phyloP scores from a whole-genome alignment of 208 protist species.

The Trypanosoma rangeli region DNA sequence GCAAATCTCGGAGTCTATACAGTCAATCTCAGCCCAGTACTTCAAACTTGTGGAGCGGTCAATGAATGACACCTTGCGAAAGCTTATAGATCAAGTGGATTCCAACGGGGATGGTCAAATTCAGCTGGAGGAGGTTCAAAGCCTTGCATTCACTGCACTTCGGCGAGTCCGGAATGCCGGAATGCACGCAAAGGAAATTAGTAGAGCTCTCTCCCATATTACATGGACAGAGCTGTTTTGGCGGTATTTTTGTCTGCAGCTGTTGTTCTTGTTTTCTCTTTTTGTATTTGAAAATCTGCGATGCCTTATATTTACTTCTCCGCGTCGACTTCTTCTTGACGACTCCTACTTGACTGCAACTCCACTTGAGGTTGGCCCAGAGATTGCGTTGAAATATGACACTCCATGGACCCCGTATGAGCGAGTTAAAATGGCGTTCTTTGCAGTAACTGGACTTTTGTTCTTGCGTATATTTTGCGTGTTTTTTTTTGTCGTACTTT shows the following conservation, averaged over 20 bases:
- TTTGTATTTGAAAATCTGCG: slow-evolving; percentile 48
- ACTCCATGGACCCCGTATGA: slow-evolving; percentile 77
- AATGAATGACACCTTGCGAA: slow-evolving; percentile 16
- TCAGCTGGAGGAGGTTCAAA: slow-evolving; percentile 21
- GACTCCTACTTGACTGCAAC: slow-evolving; percentile 63
- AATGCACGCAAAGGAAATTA: slow-evolving; percentile 8
- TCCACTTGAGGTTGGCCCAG: slow-evolving; percentile 49
- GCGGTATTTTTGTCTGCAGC: slow-evolving; percentile 20
- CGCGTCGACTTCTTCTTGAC: slow-evolving; percentile 48
- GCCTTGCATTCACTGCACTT: background rate
- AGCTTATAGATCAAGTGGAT: slow-evolving; percentile 28
- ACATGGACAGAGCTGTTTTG: slow-evolving; percentile 25
- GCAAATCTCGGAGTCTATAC: slow-evolving; percentile 12
- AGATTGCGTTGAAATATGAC: slow-evolving; percentile 71
- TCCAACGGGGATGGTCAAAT: slow-evolving; percentile 32
- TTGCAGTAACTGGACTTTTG: slow-evolving; percentile 60
- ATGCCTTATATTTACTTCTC: slow-evolving; percentile 32
- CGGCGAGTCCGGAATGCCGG: slow-evolving; percentile 3
- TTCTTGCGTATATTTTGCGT: slow-evolving; percentile 55
- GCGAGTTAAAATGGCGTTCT: slow-evolving; percentile 62
- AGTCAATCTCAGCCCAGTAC: slow-evolving; percentile 4
- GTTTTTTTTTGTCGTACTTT: slow-evolving; percentile 33
- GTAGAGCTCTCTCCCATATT: slow-evolving; percentile 15
- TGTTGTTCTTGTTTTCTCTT: slow-evolving; percentile 32
- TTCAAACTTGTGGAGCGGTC: slow-evolving; percentile 4